Percentiles rank a stretch among this genome's conserved stretches.
These are phyloP conservation scores for Apiospora koreana DNA, from an alignment of 2,329 filamentous ascomycete species.

Conservation along the genomic window DNA sequence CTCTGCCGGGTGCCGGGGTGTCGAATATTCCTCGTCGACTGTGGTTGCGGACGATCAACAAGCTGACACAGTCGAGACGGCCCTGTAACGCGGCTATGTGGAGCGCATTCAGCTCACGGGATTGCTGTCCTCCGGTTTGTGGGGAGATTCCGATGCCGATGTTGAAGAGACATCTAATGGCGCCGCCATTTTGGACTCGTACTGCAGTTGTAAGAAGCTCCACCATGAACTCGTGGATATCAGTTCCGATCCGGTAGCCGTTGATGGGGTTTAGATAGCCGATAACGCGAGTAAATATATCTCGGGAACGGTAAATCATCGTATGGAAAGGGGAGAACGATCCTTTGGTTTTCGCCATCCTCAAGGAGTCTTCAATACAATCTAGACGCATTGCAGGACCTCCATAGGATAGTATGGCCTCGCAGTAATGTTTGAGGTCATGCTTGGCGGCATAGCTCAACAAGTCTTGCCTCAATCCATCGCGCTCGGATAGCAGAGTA, in stretches of 20 bases:
- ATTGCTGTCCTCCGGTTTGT: not conserved
- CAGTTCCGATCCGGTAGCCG: not conserved
- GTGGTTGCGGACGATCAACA: not conserved
- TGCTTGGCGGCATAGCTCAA: not conserved
- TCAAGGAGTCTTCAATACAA: not conserved
- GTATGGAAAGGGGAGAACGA: not conserved
- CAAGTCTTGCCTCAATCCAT: not conserved
- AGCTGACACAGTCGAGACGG: not conserved
- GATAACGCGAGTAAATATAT: not conserved
- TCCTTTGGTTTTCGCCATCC: fast-evolving
- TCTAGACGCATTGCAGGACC: not conserved
- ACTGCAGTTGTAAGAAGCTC: not conserved
- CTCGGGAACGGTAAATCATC: not conserved
- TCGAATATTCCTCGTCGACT: not conserved
- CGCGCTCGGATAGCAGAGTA: not conserved
- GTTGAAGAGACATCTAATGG: not conserved
- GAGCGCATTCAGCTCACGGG: not conserved
- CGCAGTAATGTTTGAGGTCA: not conserved
- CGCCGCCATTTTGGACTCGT: not conserved
- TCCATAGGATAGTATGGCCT: not conserved
- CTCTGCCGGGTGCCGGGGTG: not conserved
- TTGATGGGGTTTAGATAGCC: no score
- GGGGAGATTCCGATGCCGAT: not conserved
- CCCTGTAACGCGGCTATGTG: not conserved
- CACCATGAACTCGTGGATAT: not conserved